Evolutionary conservation across 2,329 filamentous ascomycete genomes (phyloP).

Genomic region (Cercospora nicotianae): DNA sequence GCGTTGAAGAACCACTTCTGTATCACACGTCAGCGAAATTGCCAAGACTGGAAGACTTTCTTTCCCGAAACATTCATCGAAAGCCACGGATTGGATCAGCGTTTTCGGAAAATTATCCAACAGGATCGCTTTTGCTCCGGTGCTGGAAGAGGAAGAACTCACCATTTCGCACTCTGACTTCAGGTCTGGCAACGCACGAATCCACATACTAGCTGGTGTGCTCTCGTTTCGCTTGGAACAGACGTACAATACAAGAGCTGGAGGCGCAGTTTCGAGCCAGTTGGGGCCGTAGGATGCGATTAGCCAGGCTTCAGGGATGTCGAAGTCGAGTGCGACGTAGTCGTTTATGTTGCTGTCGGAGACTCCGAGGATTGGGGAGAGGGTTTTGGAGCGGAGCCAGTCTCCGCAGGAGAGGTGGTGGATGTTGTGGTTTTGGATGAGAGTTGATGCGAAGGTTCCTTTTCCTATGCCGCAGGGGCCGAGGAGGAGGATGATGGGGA

Average conservation of each 20-base stretch:
- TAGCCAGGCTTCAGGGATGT: background rate
- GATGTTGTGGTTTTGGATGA: background rate
- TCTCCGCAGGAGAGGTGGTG: slow-evolving; percentile 1
- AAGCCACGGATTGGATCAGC: background rate
- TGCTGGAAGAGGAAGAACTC: no score
- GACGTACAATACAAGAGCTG: background rate
- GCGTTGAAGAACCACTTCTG: background rate
- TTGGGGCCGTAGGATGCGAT: background rate
- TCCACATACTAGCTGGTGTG: background rate
- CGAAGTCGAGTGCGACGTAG: background rate
- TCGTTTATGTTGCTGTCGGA: background rate
- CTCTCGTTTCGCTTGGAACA: background rate
- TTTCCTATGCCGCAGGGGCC: background rate
- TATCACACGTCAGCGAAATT: background rate
- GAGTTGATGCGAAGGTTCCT: background rate
- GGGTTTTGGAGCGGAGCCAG: background rate
- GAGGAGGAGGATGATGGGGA: background rate
- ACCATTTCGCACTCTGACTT: background rate
- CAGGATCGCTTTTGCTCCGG: background rate
- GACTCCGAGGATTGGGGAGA: background rate
- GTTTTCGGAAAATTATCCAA: background rate
- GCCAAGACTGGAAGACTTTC: background rate
- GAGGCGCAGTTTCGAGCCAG: background rate
- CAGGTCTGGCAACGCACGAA: background rate
- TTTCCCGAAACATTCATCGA: background rate